Base-by-base conservation (phyloP, 768 basidiomycete genomes). In the Leccinum imitatum region DNA sequence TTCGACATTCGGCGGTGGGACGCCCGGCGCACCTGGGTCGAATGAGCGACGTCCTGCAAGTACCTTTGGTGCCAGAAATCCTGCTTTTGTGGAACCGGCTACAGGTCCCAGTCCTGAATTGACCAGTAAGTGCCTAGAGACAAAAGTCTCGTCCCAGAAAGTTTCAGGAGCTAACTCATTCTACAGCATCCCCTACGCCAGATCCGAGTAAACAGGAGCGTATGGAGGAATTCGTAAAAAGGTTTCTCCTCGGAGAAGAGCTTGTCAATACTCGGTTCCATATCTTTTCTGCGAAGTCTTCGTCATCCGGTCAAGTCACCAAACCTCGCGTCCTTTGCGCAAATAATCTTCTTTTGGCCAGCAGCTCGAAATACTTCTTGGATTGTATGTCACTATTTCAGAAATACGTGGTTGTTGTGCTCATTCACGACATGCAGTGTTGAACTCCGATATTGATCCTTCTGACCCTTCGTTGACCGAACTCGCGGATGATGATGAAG, bases 221-320 rank as follows among this genome's bases (percentile, higher is more conserved):
- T 14, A 58, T 68, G 6, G 63, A 67, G 47, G 69, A 56, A 7
- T 54, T 73, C 27, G 47, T 73, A 23, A 67, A 63, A 27, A 64
- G 61, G 51, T 71, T 63, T 10, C 63, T 73, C 13, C 63, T 74
- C 14, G 71, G 71, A 11, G 65, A 74, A 15, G 60, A 64, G 9
- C 60, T 75, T 47, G n/a, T 68, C 41, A 67, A 74, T 57, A 72
- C 71, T 1, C 69, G 69, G 47, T 69, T 76, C 48, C 73, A 76
- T 47, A 50, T 70, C 1, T 76, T 64, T 33, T 72, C 71, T 0
- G 46, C 67, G 4, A 59, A 17, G 15, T 59, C 59, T 14, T 14
- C 23, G 4, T 23, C 54, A 9, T 50, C 60, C 1, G 33, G 65
- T 9, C 59, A 35, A 13, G 52, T 73, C 25, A 39, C 50, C 9